Evolutionary conservation across 1,284 basidiomycete species (phyloP).

Genomic region (Apiotrichum sp.): DNA sequence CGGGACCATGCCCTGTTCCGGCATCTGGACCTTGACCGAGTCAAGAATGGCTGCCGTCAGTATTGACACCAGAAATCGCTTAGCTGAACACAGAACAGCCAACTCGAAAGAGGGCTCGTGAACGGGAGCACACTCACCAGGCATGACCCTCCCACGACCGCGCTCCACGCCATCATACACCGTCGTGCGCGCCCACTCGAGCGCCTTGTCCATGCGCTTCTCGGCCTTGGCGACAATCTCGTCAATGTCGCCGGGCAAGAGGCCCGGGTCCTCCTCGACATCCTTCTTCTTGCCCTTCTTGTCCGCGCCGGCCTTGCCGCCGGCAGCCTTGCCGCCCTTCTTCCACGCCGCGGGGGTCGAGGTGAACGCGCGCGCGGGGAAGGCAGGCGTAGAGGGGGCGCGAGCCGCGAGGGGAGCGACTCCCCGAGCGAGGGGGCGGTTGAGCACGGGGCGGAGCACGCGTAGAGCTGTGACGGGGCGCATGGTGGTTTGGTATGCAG

Average conservation of each 20-base stretch:
- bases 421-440: too few species aligned
- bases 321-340: conserved; percentile 17
- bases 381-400: not conserved
- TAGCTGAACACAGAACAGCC: too few species aligned
- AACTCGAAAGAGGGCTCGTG: too few species aligned
- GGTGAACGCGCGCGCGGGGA: conserved; percentile 17
- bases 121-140: conserved; percentile 27
- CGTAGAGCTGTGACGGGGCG: too few species aligned
- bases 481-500: too few species aligned
- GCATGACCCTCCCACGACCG: conserved; percentile 38
- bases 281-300: conserved; percentile 19
- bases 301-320: conserved; percentile 8
- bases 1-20: conserved; percentile 26
- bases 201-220: conserved; percentile 28
- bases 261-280: conserved; percentile 16
- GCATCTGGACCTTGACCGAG: conserved; percentile 33
- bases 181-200: conserved; percentile 37
- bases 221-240: conserved; percentile 2
- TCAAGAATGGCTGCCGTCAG: conserved; percentile 38
- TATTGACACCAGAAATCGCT: not conserved
- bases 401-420: too few species aligned
- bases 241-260: conserved; percentile 5
- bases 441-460: too few species aligned
- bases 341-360: conserved; percentile 21
- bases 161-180: conserved; percentile 45